Evolutionary conservation across 108 stramenopile species (phyloP).

Genomic region (Epithemia pelagica): DNA sequence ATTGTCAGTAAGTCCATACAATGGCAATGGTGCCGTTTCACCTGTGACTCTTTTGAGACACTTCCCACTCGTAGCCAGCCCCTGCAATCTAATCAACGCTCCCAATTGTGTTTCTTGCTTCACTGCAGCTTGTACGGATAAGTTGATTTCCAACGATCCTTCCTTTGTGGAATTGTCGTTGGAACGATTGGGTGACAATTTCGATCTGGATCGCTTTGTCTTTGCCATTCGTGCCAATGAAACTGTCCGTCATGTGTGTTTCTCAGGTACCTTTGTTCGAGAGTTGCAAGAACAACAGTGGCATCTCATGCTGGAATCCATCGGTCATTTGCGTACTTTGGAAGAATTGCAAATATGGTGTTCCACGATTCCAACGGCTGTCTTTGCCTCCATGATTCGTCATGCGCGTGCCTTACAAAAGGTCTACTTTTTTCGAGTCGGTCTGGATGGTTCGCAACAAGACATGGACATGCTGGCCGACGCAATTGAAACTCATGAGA

Average conservation of each 20-base stretch:
- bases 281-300: constrained; percentile 5
- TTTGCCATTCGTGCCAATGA: constrained; percentile 5
- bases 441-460: constrained; percentile 2
- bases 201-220: constrained; percentile 8
- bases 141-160: constrained; percentile 5
- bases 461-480: not conserved
- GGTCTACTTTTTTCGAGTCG: constrained; percentile 6
- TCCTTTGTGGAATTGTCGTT: constrained; percentile 6
- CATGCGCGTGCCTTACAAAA: not conserved
- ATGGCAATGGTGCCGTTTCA: not conserved
- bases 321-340: constrained; percentile 3
- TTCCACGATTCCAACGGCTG: constrained; percentile 7
- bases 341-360: constrained; percentile 12
- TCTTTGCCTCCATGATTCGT: constrained; percentile 4
- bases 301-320: constrained; percentile 2
- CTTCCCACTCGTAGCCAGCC: too few relatives aligned
- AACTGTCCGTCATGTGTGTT: constrained; percentile 6
- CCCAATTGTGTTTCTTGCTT: too few relatives aligned
- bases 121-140: constrained; percentile 9
- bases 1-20: constrained; percentile 3
- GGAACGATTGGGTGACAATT: constrained; percentile 7
- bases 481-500: not conserved
- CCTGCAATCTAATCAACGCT: too few relatives aligned
- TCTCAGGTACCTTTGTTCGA: constrained; percentile 9
- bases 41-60: not conserved